Evolutionary conservation across 441 rosid species (phyloP).

Genomic region (Sinapis alba): DNA sequence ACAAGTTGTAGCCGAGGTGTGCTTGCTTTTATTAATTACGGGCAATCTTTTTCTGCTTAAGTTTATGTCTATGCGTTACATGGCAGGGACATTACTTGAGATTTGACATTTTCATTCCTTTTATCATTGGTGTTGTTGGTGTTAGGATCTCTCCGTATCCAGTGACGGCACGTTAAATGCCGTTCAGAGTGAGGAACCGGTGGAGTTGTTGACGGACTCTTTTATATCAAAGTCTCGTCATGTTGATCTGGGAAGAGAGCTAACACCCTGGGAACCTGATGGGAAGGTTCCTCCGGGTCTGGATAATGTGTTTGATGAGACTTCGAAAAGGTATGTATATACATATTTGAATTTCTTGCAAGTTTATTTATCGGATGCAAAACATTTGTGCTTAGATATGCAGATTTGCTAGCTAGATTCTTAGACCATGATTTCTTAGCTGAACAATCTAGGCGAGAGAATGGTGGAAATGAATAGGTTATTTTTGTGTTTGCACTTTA

Average conservation of each 20-base stretch:
- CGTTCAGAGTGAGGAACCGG: constrained; percentile 54
- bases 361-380: constrained; percentile 15
- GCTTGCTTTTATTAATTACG: no score
- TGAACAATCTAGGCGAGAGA: background rate
- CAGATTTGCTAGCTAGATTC: background rate
- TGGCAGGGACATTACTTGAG: constrained; percentile 19
- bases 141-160: constrained; percentile 77
- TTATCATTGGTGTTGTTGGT: constrained; percentile 23
- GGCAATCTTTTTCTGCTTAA: constrained; percentile 1
- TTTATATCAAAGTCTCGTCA: constrained; percentile 69
- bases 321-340: constrained; percentile 65
- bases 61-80: constrained; percentile 9
- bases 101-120: constrained; percentile 20
- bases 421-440: constrained; percentile 8
- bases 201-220: constrained; percentile 82
- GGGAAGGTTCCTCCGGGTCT: constrained; percentile 62
- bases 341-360: constrained; percentile 25
- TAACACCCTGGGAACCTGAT: constrained; percentile 85
- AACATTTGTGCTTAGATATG: background rate
- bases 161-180: constrained; percentile 60
- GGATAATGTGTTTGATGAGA: constrained; percentile 71
- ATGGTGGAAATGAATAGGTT: constrained; percentile 7
- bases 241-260: constrained; percentile 67
- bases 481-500: constrained; percentile 13
- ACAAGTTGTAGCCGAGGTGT: constrained; percentile 93